Evolutionary conservation across 441 rosid species (phyloP).

Genomic region (Theobroma grandiflorum): DNA sequence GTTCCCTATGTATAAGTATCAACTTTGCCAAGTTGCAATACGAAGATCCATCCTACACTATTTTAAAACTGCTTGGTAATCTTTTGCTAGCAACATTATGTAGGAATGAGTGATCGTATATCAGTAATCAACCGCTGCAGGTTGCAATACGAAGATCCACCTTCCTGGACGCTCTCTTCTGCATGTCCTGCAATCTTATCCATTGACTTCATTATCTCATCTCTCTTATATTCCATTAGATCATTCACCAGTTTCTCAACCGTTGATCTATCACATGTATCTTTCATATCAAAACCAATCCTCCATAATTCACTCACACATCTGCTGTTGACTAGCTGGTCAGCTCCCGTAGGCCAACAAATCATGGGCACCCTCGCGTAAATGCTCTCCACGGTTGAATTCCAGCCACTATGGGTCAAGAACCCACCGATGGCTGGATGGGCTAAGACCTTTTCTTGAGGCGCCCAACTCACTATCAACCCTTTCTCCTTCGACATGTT

Average conservation of each 20-base stretch:
- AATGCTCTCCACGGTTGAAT: slow-evolving; percentile 41
- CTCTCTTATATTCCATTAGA: slow-evolving; percentile 30
- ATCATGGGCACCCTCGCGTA: slow-evolving; percentile 38
- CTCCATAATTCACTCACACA: slow-evolving; percentile 41
- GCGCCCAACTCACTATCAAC: slow-evolving; percentile 40
- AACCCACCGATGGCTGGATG: slow-evolving; percentile 45
- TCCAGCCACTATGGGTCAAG: slow-evolving; percentile 48
- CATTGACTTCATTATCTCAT: slow-evolving; percentile 23
- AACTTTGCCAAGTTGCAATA: too few relatives aligned
- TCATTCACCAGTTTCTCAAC: slow-evolving; percentile 36
- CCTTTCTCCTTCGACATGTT: slow-evolving; percentile 18
- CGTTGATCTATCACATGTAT: slow-evolving; percentile 30
- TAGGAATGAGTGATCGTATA: slow-evolving; percentile 17
- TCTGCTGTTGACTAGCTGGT: slow-evolving; percentile 42
- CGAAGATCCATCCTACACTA: too few relatives aligned
- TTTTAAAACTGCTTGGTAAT: too few relatives aligned
- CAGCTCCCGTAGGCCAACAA: slow-evolving; percentile 35
- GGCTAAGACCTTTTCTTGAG: slow-evolving; percentile 43
- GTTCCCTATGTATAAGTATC: too few relatives aligned
- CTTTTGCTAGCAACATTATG: too few relatives aligned
- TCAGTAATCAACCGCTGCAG: slow-evolving; percentile 30
- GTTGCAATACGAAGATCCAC: slow-evolving; percentile 33
- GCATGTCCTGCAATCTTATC: slow-evolving; percentile 23
- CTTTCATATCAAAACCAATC: slow-evolving; percentile 43
- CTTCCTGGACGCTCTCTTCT: slow-evolving; percentile 19